Percentiles rank a stretch among this genome's conserved stretches.
Conservation (phyloP, 2,329 filamentous ascomycete genomes). For the Botrytis fragariae region DNA sequence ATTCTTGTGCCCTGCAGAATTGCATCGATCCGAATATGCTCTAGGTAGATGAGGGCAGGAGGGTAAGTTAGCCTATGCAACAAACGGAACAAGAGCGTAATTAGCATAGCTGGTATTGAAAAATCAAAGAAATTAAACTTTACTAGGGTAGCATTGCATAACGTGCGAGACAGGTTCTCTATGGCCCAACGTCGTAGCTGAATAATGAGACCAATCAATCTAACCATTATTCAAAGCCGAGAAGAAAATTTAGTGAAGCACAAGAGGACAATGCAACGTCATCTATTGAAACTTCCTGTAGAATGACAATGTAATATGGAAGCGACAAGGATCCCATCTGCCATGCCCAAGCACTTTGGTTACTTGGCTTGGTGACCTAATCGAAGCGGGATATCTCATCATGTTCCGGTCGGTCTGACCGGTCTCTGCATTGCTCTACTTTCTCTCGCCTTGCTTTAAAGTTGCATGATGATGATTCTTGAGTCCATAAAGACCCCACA, state of each 20-base stretch:
- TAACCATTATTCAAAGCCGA: background rate
- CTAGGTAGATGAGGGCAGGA: background rate
- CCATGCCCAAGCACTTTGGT: background rate
- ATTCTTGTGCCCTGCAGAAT: constrained; percentile 11
- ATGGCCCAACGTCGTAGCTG: background rate
- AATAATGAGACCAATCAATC: background rate
- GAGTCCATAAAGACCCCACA: background rate
- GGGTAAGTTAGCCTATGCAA: background rate
- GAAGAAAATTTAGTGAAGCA: background rate
- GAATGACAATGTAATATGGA: background rate
- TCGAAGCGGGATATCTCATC: background rate
- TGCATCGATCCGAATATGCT: background rate
- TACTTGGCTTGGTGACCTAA: background rate
- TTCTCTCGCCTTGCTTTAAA: background rate
- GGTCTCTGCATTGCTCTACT: background rate
- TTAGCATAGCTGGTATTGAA: background rate
- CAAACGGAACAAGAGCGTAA: background rate
- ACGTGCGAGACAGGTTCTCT: background rate
- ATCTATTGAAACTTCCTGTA: background rate
- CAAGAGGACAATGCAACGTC: background rate
- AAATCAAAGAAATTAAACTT: background rate
- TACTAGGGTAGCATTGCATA: background rate
- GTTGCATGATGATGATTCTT: constrained; percentile 2
- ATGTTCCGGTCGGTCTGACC: constrained; percentile 7
- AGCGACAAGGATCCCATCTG: background rate